Evolutionary conservation across 768 basidiomycete species (phyloP).

Genomic region (Pleurotus pulmonarius): DNA sequence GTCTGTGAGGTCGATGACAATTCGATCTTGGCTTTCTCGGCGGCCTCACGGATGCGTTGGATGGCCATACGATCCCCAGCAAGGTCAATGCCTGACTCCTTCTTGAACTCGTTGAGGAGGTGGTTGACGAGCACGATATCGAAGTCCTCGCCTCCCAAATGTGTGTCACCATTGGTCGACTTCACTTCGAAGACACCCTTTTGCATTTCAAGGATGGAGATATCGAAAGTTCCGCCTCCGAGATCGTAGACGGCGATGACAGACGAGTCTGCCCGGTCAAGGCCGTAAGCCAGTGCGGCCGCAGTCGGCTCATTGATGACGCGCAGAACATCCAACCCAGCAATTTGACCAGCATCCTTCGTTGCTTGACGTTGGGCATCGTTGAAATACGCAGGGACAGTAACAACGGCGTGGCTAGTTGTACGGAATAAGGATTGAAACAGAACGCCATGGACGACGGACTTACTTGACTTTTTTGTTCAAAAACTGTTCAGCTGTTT

Average conservation of each 20-base stretch:
- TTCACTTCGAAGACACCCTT: slow-evolving; percentile 99
- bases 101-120: slow-evolving; percentile 91
- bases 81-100: slow-evolving; percentile 81
- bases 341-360: slow-evolving; percentile 96
- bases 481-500: slow-evolving; percentile 90
- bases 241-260: slow-evolving; percentile 98
- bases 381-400: slow-evolving; percentile 99
- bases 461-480: slow-evolving; percentile 94
- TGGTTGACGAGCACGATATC: slow-evolving; percentile 86
- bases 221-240: slow-evolving; percentile 98
- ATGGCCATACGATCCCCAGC: slow-evolving; percentile 91
- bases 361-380: slow-evolving; percentile 99
- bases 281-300: slow-evolving; percentile 96
- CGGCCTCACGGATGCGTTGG: slow-evolving; percentile 97
- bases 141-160: slow-evolving; percentile 95
- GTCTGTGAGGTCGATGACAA: slow-evolving; percentile 93
- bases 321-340: slow-evolving; percentile 94
- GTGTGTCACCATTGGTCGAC: slow-evolving; percentile 99
- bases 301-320: slow-evolving; percentile 99
- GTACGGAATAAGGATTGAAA: slow-evolving; percentile 7
- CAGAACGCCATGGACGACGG: not conserved
- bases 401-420: slow-evolving; percentile 79
- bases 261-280: slow-evolving; percentile 80
- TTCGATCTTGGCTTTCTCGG: slow-evolving; percentile 99
- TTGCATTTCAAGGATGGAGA: slow-evolving; percentile 99